Conservation (phyloP, 169 alveolate genomes). For the Amoebophrya sp. region DNA sequence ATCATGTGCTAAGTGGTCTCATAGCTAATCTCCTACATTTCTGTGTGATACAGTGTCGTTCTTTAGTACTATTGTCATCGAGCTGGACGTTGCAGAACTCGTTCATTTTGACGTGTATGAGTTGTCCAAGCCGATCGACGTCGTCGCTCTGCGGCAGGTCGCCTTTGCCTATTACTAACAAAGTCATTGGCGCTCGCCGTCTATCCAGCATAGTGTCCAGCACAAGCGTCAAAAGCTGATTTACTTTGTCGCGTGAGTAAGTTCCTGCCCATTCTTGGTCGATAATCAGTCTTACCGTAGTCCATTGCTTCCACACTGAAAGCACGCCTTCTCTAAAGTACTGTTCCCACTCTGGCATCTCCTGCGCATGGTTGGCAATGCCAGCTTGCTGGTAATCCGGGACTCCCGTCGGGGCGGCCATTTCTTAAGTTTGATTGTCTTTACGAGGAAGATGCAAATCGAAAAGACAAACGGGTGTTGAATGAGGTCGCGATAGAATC, state of each 20-base stretch:
- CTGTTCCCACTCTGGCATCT: background rate
- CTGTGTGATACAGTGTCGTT: too few species aligned
- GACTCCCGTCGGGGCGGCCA: too few species aligned
- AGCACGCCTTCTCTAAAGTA: background rate
- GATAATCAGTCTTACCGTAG: background rate
- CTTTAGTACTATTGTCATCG: background rate
- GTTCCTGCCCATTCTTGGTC: background rate
- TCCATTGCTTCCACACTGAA: background rate
- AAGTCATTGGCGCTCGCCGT: background rate
- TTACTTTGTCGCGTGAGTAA: background rate
- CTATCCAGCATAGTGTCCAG: background rate
- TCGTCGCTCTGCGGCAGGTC: background rate
- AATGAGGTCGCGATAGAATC: too few species aligned
- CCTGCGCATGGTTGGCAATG: background rate
- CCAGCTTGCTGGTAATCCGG: background rate
- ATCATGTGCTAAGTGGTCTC: too few species aligned
- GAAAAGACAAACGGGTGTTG: too few species aligned
- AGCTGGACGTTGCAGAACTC: background rate
- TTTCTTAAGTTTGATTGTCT: too few species aligned
- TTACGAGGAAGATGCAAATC: too few species aligned
- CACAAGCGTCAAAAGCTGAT: background rate
- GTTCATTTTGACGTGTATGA: background rate
- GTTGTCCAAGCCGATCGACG: background rate
- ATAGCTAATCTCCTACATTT: too few species aligned
- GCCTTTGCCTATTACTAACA: too few species aligned